phyloP scores from a whole-genome alignment of 768 basidiomycete genomes.

The Paxillus ammoniavirescens region DNA sequence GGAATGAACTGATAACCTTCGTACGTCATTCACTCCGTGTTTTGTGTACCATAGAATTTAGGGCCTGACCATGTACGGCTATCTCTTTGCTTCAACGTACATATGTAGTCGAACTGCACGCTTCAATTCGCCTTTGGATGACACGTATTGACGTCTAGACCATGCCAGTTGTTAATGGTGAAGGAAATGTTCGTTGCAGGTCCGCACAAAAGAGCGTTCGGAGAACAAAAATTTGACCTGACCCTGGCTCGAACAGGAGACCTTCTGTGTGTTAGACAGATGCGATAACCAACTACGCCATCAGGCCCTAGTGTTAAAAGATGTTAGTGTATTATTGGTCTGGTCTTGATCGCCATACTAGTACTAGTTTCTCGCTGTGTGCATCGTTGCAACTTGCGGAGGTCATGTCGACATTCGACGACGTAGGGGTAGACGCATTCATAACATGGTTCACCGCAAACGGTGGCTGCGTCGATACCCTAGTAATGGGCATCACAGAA shows the following conservation, averaged over 20 bases:
- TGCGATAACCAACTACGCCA: slow-evolving; percentile 66
- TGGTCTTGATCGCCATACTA: no score
- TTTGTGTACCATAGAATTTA: slow-evolving; percentile 23
- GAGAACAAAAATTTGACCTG: slow-evolving; percentile 27
- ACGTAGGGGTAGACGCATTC: slow-evolving; percentile 33
- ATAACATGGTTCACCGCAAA: slow-evolving; percentile 58
- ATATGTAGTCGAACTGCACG: background rate
- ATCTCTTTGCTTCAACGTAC: slow-evolving; percentile 14
- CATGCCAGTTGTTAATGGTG: no score
- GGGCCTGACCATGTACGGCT: slow-evolving; percentile 21
- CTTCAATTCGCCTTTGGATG: background rate
- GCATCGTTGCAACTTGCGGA: background rate
- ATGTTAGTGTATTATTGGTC: no score
- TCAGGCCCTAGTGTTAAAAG: slow-evolving; percentile 16
- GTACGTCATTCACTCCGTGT: background rate
- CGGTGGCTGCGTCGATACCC: slow-evolving; percentile 49
- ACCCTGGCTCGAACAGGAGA: slow-evolving; percentile 68
- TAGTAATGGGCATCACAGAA: slow-evolving; percentile 44
- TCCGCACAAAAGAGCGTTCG: no score
- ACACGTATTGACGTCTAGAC: no score
- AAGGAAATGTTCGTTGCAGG: no score
- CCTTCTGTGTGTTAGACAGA: slow-evolving; percentile 81
- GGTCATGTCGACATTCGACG: background rate
- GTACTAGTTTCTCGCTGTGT: no score
- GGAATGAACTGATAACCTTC: slow-evolving; percentile 3